Conservation (phyloP, 2,329 filamentous ascomycete genomes). For the Periconia sp. region DNA sequence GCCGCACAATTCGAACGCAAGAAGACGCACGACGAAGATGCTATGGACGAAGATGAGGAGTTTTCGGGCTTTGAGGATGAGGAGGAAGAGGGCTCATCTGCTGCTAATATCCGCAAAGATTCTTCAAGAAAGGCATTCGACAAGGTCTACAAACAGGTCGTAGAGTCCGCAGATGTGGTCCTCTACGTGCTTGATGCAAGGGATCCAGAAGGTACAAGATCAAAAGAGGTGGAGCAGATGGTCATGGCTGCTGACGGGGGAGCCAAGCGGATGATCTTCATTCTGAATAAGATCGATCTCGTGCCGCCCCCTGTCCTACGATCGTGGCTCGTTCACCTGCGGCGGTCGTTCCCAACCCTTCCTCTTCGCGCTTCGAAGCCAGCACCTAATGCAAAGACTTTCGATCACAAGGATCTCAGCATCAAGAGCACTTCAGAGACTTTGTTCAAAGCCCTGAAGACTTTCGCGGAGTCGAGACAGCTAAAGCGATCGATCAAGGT, state of each 20-base stretch:
- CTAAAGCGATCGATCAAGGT: slow-evolving; percentile 90
- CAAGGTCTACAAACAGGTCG: slow-evolving; percentile 93
- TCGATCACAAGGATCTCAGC: slow-evolving; percentile 89
- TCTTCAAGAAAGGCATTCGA: slow-evolving; percentile 86
- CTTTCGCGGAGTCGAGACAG: slow-evolving; percentile 81
- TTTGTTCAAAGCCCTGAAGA: slow-evolving; percentile 88
- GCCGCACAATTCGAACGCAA: slow-evolving; percentile 76
- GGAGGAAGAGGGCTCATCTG: slow-evolving; percentile 47
- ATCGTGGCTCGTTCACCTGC: slow-evolving; percentile 82
- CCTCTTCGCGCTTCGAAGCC: slow-evolving; percentile 84
- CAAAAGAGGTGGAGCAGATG: slow-evolving; percentile 86
- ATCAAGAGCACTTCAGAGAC: slow-evolving; percentile 84
- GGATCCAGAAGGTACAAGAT: slow-evolving; percentile 88
- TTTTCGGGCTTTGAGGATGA: slow-evolving; percentile 55
- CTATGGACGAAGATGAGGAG: slow-evolving; percentile 62
- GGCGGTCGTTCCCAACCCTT: slow-evolving; percentile 88
- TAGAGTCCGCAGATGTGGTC: slow-evolving; percentile 86
- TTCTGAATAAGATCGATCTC: slow-evolving; percentile 95
- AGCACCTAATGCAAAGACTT: slow-evolving; percentile 84
- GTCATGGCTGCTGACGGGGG: slow-evolving; percentile 87
- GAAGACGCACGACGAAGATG: slow-evolving; percentile 64
- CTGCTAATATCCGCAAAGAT: slow-evolving; percentile 52
- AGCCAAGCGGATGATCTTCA: slow-evolving; percentile 85
- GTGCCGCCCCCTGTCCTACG: slow-evolving; percentile 82
- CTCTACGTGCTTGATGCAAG: slow-evolving; percentile 93